Conservation (phyloP, 305 asterid genomes). For the Fraxinus sp. region DNA sequence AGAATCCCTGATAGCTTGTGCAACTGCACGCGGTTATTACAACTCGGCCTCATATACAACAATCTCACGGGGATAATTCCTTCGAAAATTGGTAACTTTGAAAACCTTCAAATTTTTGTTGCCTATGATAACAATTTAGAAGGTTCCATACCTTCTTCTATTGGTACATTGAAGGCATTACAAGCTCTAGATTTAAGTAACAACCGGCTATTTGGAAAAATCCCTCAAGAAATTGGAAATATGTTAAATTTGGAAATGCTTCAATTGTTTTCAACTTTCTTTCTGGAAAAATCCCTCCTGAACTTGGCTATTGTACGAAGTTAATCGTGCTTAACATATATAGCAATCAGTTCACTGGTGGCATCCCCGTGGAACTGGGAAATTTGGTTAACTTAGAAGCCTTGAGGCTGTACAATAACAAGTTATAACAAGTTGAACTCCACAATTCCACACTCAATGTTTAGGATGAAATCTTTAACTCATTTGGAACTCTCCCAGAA, state of each 20-base stretch:
- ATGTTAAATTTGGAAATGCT: conserved; percentile 48
- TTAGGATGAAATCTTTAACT: conserved; percentile 46
- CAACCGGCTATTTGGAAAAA: conserved; percentile 57
- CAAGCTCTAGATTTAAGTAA: conserved; percentile 56
- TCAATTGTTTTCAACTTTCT: conserved; percentile 51
- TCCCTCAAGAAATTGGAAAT: conserved; percentile 67
- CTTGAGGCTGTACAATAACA: conserved; percentile 50
- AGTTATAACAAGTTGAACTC: conserved; percentile 60
- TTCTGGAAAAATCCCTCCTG: conserved; percentile 66
- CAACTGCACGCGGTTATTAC: conserved; percentile 55
- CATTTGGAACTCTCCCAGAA: conserved; percentile 64
- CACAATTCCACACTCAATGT: conserved; percentile 58
- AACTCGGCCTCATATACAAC: conserved; percentile 49
- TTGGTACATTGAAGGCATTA: conserved; percentile 46
- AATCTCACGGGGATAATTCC: conserved; percentile 68
- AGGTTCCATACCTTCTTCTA: conserved; percentile 65
- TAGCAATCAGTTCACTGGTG: conserved; percentile 51
- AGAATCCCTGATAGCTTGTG: conserved; percentile 54
- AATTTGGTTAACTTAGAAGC: conserved; percentile 41
- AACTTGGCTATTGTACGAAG: conserved; percentile 48
- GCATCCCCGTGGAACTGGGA: conserved; percentile 64
- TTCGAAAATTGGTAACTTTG: conserved; percentile 45
- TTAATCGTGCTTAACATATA: conserved; percentile 45
- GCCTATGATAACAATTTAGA: conserved; percentile 50
- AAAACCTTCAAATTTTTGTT: conserved; percentile 49